These are phyloP conservation scores for Sugiyamaella castrensis DNA, from an alignment of 1,139 yeast species.

Conservation along the genomic window DNA sequence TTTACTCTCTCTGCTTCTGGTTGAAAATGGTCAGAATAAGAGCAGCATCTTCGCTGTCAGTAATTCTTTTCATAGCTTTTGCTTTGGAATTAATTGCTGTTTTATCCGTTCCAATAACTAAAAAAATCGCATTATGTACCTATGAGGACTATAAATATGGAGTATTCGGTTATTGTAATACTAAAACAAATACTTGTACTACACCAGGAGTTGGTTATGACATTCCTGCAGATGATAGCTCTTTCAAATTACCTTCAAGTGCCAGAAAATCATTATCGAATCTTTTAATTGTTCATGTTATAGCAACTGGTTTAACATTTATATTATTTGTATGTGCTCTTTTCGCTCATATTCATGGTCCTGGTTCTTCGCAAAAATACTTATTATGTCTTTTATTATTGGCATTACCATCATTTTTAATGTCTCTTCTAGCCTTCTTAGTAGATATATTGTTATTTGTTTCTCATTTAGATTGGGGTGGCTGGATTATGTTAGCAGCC, in stretches of 20 bases:
- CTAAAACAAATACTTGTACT: constrained; percentile 48
- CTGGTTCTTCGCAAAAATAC: constrained; percentile 38
- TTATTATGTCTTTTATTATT: constrained; percentile 43
- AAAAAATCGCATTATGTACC: constrained; percentile 48
- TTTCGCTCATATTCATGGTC: constrained; percentile 42
- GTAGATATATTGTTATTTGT: constrained; percentile 54
- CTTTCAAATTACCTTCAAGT: constrained; percentile 50
- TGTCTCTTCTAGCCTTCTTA: constrained; percentile 50
- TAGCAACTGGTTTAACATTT: constrained; percentile 76
- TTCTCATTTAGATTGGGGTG: constrained; percentile 52
- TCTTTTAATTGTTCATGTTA: constrained; percentile 73
- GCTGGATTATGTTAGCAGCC: constrained; percentile 51
- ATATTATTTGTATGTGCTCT: constrained; percentile 44
- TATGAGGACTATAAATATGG: constrained; percentile 64
- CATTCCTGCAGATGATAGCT: constrained; percentile 32
- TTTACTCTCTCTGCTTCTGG: no score
- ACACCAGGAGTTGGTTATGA: constrained; percentile 50
- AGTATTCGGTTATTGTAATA: constrained; percentile 75
- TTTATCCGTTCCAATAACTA: constrained; percentile 61
- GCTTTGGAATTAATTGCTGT: constrained; percentile 54
- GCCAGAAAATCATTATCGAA: constrained; percentile 68
- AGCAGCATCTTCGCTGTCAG: constrained; percentile 42
- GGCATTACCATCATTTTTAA: constrained; percentile 47
- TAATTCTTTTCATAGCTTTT: constrained; percentile 48
- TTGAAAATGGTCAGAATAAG: constrained; percentile 27